These are phyloP conservation scores for Rauvolfia tetraphylla DNA, from an alignment of 257 asterid species.

Conservation along the genomic window DNA sequence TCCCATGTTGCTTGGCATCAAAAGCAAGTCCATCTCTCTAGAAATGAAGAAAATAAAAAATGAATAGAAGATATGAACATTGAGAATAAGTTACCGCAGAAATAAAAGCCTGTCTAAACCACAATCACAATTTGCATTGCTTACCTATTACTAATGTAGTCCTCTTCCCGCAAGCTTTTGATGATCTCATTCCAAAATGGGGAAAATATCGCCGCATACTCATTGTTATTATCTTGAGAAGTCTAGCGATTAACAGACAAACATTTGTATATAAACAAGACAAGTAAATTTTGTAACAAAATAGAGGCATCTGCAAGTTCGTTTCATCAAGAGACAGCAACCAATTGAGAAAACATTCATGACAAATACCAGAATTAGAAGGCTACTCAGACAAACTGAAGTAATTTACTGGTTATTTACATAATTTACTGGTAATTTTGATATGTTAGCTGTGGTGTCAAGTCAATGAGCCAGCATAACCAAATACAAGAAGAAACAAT, in stretches of 20 bases:
- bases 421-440: no score
- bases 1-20: constrained; percentile 96
- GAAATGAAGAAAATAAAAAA: constrained; percentile 8
- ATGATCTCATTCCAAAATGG: constrained; percentile 98
- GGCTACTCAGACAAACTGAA: not conserved
- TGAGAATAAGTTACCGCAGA: not conserved
- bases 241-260: constrained; percentile 28
- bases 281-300: not conserved
- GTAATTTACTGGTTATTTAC: not conserved
- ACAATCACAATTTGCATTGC: constrained; percentile 3
- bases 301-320: not conserved
- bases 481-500: not conserved
- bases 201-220: constrained; percentile 75
- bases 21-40: constrained; percentile 98
- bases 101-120: not conserved
- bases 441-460: not conserved
- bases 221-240: constrained; percentile 63
- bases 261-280: not conserved
- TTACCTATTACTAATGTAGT: constrained; percentile 86
- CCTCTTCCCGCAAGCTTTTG: constrained; percentile 96
- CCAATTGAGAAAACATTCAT: not conserved
- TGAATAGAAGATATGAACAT: constrained; percentile 2
- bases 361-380: not conserved
- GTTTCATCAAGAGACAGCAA: not conserved
- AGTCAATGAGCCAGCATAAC: not conserved